Conservation (phyloP, 2,329 filamentous ascomycete genomes). For the Epichloe bromicola region DNA sequence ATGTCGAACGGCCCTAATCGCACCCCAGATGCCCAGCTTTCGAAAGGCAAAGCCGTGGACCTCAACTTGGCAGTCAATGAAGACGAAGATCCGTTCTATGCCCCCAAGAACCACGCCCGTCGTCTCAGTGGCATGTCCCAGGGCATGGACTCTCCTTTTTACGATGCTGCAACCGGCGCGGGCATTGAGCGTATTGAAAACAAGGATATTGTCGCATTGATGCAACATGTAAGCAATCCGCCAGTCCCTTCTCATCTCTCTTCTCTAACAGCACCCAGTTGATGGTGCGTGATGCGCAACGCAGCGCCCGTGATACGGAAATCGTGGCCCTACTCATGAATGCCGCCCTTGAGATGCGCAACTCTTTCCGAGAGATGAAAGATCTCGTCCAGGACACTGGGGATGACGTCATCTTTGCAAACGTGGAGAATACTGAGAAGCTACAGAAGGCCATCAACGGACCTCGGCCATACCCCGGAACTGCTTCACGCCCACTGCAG, state of each 20-base stretch:
- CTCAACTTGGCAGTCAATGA: conserved; percentile 34
- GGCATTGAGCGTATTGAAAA: conserved; percentile 89
- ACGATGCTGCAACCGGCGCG: conserved; percentile 76
- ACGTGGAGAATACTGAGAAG: conserved; percentile 78
- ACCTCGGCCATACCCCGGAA: conserved; percentile 67
- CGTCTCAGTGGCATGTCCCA: conserved; percentile 84
- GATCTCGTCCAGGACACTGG: conserved; percentile 72
- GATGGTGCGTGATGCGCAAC: conserved; percentile 90
- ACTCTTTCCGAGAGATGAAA: conserved; percentile 91
- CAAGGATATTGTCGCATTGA: conserved; percentile 90
- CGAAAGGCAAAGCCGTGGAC: conserved; percentile 42
- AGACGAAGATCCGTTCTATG: conserved; percentile 53
- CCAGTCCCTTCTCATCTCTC: background rate
- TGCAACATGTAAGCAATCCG: conserved; percentile 66
- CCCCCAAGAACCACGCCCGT: conserved; percentile 42
- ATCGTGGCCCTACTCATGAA: conserved; percentile 90
- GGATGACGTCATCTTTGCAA: conserved; percentile 76
- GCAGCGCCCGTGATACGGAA: conserved; percentile 91
- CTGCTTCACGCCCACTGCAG: conserved; percentile 46
- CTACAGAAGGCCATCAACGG: conserved; percentile 74
- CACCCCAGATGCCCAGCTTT: conserved; percentile 33
- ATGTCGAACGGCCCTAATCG: conserved; percentile 59
- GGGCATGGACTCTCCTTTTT: conserved; percentile 73
- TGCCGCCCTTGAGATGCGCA: conserved; percentile 92
- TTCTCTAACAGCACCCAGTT: conserved; percentile 37